Evolutionary conservation across 352 stramenopile genomes (phyloP), one percentile per base, ranked within the genome.

Genomic region (Phytophthora melonis): DNA sequence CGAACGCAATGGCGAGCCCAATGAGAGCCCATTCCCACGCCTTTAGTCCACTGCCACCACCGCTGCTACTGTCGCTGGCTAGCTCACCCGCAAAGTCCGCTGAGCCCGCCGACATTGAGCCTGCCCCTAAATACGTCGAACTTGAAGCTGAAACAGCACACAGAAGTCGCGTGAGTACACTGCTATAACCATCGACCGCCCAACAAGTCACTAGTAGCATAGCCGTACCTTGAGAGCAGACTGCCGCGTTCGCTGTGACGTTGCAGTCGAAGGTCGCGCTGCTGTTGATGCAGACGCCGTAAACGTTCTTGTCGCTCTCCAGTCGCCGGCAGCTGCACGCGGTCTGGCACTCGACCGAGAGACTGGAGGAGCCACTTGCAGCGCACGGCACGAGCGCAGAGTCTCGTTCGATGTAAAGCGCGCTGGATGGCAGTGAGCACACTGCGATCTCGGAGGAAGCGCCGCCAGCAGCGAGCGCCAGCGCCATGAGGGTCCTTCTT

Each of bases 21-120:
- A 89, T 75, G 16, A 84, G 45, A 8, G 66, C 69, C 70, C 80
- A 89, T 25, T 83, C 65, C 72, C 76, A 86, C 21, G 78, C 58
- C 23, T 75, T 58, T 45, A 85, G 55, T 30, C 67, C 66, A 25
- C 19, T 13, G 34, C 34, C 50, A 7, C 23, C 34, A 18, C 32
- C 58, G 36, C 59, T 57, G 36, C 59, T 56, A 47, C 54, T 59
- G 36, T 60, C 63, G 23, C 25, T 66, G 47, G 68, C 68, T 45
- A 64, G 55, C n/a, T 57, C 43, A 4, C 18, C 3, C 5, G 32
- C 25, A 52, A 62, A 47, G 5, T 21, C 27, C 27, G 11, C 25
- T 56, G n/a, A 45, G 58, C 62, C 52, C 21, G 45, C 5, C 21
- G 36, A 58, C 8, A 54, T 63, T 3, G 32, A 47, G 32, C 25